Base-by-base conservation (phyloP, 495 filamentous ascomycete genomes). In the Podospora anserina region DNA sequence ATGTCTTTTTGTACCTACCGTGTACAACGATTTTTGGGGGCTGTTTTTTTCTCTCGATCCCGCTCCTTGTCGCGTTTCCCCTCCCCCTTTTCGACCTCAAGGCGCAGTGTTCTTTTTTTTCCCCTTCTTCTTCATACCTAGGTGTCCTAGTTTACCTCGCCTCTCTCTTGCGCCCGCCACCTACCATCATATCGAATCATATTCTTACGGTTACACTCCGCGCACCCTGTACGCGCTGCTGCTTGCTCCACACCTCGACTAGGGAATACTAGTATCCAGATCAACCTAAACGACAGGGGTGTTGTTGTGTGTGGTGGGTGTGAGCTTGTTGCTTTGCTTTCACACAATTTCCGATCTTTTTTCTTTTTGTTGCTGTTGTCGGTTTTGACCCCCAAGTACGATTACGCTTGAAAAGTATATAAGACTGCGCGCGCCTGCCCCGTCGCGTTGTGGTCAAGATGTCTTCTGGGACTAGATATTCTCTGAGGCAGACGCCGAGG, bases 401-500 rank as follows among this genome's bases (percentile, higher is more conserved):
- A 7, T 7, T 1, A 32, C 30, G 30, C 4, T 7, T 1, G 30
- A 32, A 32, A 32, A 44, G 55, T 71, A 72, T 73, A 73, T 30
- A 72, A 71, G 61, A 63, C 26, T 64, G 63, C 71, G 67, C 71
- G 67, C 63, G 64, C 61, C 30, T 32, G 32, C 39, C 39, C 39
- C 39, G 62, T 65, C 66, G 70, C 70, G 67, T 68, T 28, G 15
- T 49, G 49, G 49, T 72, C 69, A 73, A 44, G n/a, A 77, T 77
- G 75, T 73, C 75, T 18, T 23, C 63, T 13, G 39, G 39, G 7
- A 49, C 9, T 16, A 68, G 79, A 67, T 84, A 84, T 60, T 84
- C 82, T 11, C 70, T 84, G 49, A 71, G 84, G 55, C 81, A 83
- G 76, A 87, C 83, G 63, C 84, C 84, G 34, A 83, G 77, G 84